Conservation (phyloP, 2,329 filamentous ascomycete genomes). For the Didymella pinodella region DNA sequence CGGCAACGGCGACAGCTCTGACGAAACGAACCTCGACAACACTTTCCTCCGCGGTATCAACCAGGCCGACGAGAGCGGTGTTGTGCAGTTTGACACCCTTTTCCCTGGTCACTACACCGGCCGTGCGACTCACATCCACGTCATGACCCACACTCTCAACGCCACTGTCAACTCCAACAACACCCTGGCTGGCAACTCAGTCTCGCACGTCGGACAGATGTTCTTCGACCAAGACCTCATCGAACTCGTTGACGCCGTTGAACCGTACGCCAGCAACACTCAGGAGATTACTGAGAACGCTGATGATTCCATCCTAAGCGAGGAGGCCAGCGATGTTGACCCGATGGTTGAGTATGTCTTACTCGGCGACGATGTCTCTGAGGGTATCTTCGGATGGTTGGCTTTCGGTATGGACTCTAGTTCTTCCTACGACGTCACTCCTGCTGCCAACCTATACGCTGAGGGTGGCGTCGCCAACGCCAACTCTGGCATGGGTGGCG, state of each 20-base stretch:
- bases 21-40: slow-evolving; percentile 43
- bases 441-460: slow-evolving; percentile 36
- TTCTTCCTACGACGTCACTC: slow-evolving; percentile 37
- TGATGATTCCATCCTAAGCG: slow-evolving; percentile 59
- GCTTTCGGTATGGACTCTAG: slow-evolving; percentile 43
- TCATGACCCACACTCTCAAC: slow-evolving; percentile 45
- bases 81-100: slow-evolving; percentile 59
- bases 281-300: slow-evolving; percentile 59
- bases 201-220: slow-evolving; percentile 69
- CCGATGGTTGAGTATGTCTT: slow-evolving; percentile 67
- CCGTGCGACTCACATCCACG: slow-evolving; percentile 52
- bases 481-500: slow-evolving; percentile 28
- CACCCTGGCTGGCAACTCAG: slow-evolving; percentile 58
- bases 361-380: slow-evolving; percentile 58
- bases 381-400: slow-evolving; percentile 48
- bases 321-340: slow-evolving; percentile 59
- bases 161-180: slow-evolving; percentile 56
- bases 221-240: slow-evolving; percentile 71
- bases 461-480: slow-evolving; percentile 43
- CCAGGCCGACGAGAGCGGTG: slow-evolving; percentile 56
- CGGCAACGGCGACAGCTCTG: slow-evolving; percentile 54
- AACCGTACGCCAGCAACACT: slow-evolving; percentile 55
- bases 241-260: slow-evolving; percentile 56
- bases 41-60: slow-evolving; percentile 60
- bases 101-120: slow-evolving; percentile 54